Conservation (phyloP, 169 alveolate species). For the Cryptosporidium tyzzeri region DNA sequence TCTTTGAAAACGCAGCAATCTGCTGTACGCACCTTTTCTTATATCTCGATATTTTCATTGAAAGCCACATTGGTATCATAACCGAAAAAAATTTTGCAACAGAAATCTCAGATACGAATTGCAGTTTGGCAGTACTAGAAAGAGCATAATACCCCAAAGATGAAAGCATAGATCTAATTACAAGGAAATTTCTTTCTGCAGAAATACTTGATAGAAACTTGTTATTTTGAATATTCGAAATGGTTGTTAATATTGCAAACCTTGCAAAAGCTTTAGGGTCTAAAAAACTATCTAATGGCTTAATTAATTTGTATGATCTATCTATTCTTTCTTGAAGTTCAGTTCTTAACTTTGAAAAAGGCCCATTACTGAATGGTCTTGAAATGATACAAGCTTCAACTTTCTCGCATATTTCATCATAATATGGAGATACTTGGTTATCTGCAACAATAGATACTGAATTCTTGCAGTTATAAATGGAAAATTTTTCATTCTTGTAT, state of each 20-base stretch:
- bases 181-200: slow-evolving; percentile 1
- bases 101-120: not conserved
- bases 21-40: not conserved
- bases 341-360: slow-evolving; percentile 2
- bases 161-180: slow-evolving; percentile 10
- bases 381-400: slow-evolving; percentile 8
- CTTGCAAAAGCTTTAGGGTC: slow-evolving; percentile 20
- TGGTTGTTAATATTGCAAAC: slow-evolving; percentile 4
- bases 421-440: not conserved
- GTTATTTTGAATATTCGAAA: slow-evolving; percentile 2
- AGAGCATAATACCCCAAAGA: slow-evolving; percentile 16
- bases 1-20: not conserved
- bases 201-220: not conserved
- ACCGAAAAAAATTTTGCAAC: slow-evolving; percentile 5
- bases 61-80: slow-evolving; percentile 4
- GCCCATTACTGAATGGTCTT: not conserved
- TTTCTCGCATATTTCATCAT: slow-evolving; percentile 10
- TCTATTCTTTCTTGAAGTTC: slow-evolving; percentile 2
- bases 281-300: not conserved
- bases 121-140: not conserved
- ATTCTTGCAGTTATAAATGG: slow-evolving; percentile 18
- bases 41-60: not conserved
- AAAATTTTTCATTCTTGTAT: slow-evolving; percentile 7
- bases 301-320: slow-evolving; percentile 9
- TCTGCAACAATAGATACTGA: slow-evolving; percentile 17